Evolutionary conservation across 441 rosid species (phyloP).

Genomic region (Croton laevigatus): DNA sequence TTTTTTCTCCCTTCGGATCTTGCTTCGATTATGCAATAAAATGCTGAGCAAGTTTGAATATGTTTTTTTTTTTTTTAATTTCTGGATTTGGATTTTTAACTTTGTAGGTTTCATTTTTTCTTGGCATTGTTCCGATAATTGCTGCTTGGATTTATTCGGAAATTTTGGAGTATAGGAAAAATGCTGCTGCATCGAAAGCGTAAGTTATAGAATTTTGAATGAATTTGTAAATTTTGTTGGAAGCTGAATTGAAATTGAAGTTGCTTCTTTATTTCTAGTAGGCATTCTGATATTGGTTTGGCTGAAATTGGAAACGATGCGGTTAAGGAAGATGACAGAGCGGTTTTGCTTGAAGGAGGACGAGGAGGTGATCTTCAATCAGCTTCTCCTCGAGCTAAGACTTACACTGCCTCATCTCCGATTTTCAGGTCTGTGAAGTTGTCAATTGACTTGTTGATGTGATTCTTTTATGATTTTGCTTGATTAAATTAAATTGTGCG

Average conservation of each 20-base stretch:
- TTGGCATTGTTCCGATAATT: conserved; percentile 74
- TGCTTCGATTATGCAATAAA: conserved; percentile 9
- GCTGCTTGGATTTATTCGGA: conserved; percentile 90
- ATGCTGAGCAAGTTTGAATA: background rate
- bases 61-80: background rate
- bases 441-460: background rate
- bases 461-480: background rate
- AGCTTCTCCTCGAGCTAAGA: conserved; percentile 57
- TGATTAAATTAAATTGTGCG: background rate
- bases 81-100: background rate
- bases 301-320: conserved; percentile 56
- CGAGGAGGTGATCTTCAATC: conserved; percentile 78
- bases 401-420: conserved; percentile 54
- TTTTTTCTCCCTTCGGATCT: conserved; percentile 22
- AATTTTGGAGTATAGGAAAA: conserved; percentile 62
- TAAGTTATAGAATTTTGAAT: conserved; percentile 35
- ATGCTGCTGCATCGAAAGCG: conserved; percentile 61
- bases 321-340: conserved; percentile 71
- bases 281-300: conserved; percentile 86
- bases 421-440: conserved; percentile 59
- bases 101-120: conserved; percentile 74
- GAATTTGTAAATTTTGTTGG: background rate
- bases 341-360: conserved; percentile 87
- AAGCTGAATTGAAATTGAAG: background rate
- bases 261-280: conserved; percentile 35